These are phyloP conservation scores for Trichophyton schoenleinii DNA, from an alignment of 2,329 filamentous ascomycete species.

Conservation along the genomic window DNA sequence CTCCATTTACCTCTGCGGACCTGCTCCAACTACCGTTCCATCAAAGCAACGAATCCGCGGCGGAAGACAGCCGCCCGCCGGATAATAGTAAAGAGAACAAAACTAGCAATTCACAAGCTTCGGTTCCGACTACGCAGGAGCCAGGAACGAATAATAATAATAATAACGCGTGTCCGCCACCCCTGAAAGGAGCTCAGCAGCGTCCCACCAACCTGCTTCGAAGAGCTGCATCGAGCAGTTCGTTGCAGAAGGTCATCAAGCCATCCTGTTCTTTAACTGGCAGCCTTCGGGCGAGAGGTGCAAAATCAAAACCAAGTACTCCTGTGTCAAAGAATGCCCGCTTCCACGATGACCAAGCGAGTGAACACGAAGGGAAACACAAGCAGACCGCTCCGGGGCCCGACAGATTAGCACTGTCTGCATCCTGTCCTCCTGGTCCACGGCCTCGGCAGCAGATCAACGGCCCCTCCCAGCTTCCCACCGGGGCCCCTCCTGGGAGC, in stretches of 20 bases:
- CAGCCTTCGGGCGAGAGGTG: background rate
- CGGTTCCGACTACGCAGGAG: background rate
- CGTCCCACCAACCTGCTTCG: background rate
- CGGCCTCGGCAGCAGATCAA: background rate
- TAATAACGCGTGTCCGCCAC: background rate
- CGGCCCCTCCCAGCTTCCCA: background rate
- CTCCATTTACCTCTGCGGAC: background rate
- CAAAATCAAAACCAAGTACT: slow-evolving; percentile 3
- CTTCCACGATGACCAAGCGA: background rate
- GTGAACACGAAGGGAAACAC: background rate
- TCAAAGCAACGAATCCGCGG: background rate
- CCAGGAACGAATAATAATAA: background rate
- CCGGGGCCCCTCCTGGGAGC: background rate
- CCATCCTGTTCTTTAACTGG: slow-evolving; percentile 20
- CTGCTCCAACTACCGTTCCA: background rate
- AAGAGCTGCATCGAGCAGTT: background rate
- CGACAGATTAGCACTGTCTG: background rate
- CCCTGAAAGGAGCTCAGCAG: background rate
- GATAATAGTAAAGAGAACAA: background rate
- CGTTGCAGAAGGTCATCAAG: slow-evolving; percentile 12
- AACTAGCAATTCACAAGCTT: background rate
- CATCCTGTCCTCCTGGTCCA: background rate
- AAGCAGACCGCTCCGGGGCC: too few relatives aligned
- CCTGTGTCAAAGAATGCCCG: background rate
- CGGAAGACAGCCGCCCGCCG: background rate